A percentile compares a stretch with the other conserved stretches of the same genome.
Conservation (phyloP, 805 yeast genomes). For the Metschnikowia vanudenii region DNA sequence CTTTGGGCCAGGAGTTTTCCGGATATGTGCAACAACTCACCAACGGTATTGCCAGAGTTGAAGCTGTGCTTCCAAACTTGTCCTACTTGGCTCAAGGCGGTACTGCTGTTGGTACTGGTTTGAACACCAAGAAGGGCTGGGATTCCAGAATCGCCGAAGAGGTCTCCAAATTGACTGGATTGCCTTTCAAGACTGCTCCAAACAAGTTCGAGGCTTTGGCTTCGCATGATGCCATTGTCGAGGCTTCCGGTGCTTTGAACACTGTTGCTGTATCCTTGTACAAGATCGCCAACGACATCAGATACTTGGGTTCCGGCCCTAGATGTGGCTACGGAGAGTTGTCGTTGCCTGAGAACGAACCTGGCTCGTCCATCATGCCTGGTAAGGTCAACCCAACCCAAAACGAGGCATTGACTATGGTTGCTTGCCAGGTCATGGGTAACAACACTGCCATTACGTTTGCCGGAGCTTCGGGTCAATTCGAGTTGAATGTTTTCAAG, state of each 20-base stretch:
- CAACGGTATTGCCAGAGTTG: constrained; percentile 87
- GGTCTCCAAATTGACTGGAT: constrained; percentile 83
- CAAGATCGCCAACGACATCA: constrained; percentile 97
- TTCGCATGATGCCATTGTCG: constrained; percentile 97
- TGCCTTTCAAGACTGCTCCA: constrained; percentile 90
- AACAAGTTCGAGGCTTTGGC: constrained; percentile 99
- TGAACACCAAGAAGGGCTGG: constrained; percentile 90
- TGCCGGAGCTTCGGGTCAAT: constrained; percentile 98
- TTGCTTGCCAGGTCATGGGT: constrained; percentile 96
- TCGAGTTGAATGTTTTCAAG: constrained; percentile 96
- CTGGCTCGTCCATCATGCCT: constrained; percentile 99
- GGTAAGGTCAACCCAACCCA: constrained; percentile 99
- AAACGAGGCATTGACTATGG: constrained; percentile 98
- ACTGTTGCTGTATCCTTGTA: constrained; percentile 89
- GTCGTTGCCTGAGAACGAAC: constrained; percentile 95
- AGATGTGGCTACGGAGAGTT: constrained; percentile 99
- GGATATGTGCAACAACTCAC: constrained; percentile 94
- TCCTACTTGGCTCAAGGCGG: constrained; percentile 96
- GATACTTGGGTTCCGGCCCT: constrained; percentile 98
- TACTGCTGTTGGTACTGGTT: constrained; percentile 98
- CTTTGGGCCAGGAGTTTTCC: constrained; percentile 96
- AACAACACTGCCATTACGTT: constrained; percentile 93
- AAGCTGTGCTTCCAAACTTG: constrained; percentile 71
- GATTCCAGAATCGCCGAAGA: constrained; percentile 83
- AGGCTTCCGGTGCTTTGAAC: constrained; percentile 95